Evolutionary conservation across 2,329 filamentous ascomycete genomes (phyloP).

Genomic region (Periconia sp.): DNA sequence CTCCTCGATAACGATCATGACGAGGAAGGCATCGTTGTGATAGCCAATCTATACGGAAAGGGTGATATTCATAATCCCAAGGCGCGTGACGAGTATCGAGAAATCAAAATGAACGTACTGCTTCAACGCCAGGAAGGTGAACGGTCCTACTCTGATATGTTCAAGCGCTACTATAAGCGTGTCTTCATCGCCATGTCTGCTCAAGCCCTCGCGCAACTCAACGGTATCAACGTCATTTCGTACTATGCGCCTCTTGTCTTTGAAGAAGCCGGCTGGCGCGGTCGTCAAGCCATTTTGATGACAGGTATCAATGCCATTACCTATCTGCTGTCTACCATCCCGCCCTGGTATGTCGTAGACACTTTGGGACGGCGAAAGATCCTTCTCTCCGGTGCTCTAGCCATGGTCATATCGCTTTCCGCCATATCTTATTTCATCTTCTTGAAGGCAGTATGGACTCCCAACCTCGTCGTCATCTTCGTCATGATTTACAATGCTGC

Average conservation of each 20-base stretch:
- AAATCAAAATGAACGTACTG: constrained; percentile 98
- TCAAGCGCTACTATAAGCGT: constrained; percentile 83
- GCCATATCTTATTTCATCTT: constrained; percentile 94
- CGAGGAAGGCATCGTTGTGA: constrained; percentile 96
- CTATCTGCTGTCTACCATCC: constrained; percentile 88
- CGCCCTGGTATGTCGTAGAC: constrained; percentile 96
- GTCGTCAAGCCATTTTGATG: constrained; percentile 91
- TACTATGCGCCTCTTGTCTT: constrained; percentile 98
- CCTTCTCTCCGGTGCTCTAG: constrained; percentile 82
- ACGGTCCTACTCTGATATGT: constrained; percentile 90
- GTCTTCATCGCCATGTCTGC: constrained; percentile 99
- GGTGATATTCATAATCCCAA: constrained; percentile 93
- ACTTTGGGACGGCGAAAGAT: constrained; percentile 87
- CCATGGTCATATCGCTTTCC: constrained; percentile 86
- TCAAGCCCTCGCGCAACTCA: constrained; percentile 91
- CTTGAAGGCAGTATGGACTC: constrained; percentile 77
- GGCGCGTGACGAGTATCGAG: constrained; percentile 92
- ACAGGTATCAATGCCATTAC: constrained; percentile 93
- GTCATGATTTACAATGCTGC: constrained; percentile 99
- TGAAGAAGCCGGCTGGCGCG: constrained; percentile 93
- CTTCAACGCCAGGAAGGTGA: constrained; percentile 94
- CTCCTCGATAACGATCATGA: constrained; percentile 96
- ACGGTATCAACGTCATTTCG: constrained; percentile 99
- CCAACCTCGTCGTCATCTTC: constrained; percentile 83
- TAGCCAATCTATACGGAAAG: constrained; percentile 94